Conservation (phyloP, 2,329 filamentous ascomycete genomes). For the Kalaharituber pfeilii region DNA sequence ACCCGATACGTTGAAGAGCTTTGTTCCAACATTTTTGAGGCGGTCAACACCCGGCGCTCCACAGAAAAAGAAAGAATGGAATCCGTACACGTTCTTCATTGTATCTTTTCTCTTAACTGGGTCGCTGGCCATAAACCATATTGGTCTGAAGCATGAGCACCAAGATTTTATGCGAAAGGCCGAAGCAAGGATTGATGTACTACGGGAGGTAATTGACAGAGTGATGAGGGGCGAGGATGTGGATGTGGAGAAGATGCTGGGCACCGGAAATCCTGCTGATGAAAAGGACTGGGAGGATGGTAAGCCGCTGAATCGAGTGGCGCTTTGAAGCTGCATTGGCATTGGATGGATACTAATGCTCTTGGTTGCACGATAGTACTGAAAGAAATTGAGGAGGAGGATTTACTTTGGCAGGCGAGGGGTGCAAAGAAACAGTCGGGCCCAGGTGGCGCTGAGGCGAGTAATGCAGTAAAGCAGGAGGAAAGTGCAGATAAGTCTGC, state of each 20-base stretch:
- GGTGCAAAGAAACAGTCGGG: constrained; percentile 27
- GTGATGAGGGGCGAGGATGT: constrained; percentile 58
- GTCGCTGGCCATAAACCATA: constrained; percentile 87
- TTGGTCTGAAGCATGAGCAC: constrained; percentile 60
- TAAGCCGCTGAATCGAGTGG: no score
- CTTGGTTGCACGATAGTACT: constrained; percentile 33
- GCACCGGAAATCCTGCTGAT: constrained; percentile 58
- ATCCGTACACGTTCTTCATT: constrained; percentile 68
- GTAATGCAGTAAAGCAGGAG: no score
- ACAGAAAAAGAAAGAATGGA: constrained; percentile 45
- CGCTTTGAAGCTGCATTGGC: constrained; percentile 1
- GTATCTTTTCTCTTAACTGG: constrained; percentile 74
- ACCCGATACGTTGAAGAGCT: not conserved
- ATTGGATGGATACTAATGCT: not conserved
- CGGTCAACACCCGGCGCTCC: not conserved
- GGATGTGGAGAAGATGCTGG: constrained; percentile 67
- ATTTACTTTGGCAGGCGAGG: constrained; percentile 34
- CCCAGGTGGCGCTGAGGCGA: no score
- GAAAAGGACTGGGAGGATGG: constrained; percentile 67
- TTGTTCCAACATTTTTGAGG: not conserved
- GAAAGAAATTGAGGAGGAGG: constrained; percentile 48
- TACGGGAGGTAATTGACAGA: constrained; percentile 58
- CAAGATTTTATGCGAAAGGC: constrained; percentile 55
- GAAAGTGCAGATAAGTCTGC: no score
- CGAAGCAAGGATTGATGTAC: constrained; percentile 56